Percentiles rank a stretch among this genome's conserved stretches.
phyloP scores from a whole-genome alignment of 1,284 basidiomycete species.

The Porogramme epimiltina region DNA sequence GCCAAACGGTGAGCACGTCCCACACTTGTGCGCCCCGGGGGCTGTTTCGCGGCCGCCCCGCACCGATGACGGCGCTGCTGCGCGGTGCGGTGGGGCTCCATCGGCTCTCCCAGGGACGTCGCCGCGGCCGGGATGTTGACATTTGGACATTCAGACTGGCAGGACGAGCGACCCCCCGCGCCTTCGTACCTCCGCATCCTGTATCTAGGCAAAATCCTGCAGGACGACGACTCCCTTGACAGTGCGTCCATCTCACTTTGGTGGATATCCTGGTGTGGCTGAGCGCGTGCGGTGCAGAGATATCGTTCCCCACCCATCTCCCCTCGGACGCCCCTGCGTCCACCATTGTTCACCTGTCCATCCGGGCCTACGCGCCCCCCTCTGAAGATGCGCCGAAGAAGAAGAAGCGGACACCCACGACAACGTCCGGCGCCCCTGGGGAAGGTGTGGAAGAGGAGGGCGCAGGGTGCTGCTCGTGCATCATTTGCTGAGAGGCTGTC shows the following conservation, averaged over 20 bases:
- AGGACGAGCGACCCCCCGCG: constrained; percentile 76
- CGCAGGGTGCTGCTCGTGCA: constrained; percentile 31
- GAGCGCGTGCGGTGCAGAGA: constrained; percentile 37
- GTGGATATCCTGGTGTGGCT: background rate
- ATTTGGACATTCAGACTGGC: constrained; percentile 64
- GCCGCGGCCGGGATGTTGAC: too few relatives aligned
- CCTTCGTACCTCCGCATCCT: constrained; percentile 79
- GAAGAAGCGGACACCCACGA: constrained; percentile 40
- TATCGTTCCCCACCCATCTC: constrained; percentile 50
- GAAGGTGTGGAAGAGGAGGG: constrained; percentile 21
- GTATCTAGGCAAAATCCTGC: constrained; percentile 81
- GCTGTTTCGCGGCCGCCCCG: background rate
- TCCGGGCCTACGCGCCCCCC: constrained; percentile 63
- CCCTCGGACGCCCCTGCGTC: constrained; percentile 39
- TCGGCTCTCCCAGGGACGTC: background rate
- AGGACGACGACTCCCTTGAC: constrained; percentile 78
- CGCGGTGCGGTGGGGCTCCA: too few relatives aligned
- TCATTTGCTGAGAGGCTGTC: constrained; percentile 26
- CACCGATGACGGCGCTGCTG: too few relatives aligned
- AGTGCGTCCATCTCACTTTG: constrained; percentile 47
- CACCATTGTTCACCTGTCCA: constrained; percentile 82
- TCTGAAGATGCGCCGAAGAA: constrained; percentile 53
- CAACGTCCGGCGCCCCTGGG: constrained; percentile 1
- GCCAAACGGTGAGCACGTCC: constrained; percentile 63
- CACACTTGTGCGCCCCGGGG: background rate